Conservation (phyloP, 1,284 basidiomycete species). For the Phenoliferia sp. region DNA sequence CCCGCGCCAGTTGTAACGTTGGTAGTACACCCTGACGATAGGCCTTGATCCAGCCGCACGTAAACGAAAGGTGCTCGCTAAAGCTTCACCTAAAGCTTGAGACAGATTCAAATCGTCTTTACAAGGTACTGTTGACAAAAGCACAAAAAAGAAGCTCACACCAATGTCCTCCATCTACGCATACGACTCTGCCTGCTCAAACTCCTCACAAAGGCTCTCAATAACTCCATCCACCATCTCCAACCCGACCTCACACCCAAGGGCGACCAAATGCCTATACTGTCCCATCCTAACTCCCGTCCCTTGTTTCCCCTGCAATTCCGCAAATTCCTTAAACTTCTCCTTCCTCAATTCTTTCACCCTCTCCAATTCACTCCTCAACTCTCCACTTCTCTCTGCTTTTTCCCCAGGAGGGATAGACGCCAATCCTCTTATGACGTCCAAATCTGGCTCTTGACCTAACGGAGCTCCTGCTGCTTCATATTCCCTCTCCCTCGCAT, state of each 20-base stretch:
- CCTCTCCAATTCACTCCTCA: constrained; percentile 60
- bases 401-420: constrained; percentile 43
- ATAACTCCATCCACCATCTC: constrained; percentile 79
- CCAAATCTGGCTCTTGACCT: constrained; percentile 32
- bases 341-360: constrained; percentile 62
- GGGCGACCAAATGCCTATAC: constrained; percentile 76
- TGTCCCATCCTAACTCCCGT: constrained; percentile 81
- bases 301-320: constrained; percentile 78
- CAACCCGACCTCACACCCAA: constrained; percentile 76
- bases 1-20: too few species aligned
- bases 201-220: constrained; percentile 41
- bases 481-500: constrained; percentile 60
- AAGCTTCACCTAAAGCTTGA: too few species aligned
- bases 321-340: constrained; percentile 67
- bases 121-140: too few species aligned
- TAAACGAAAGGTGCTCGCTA: too few species aligned
- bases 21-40: too few species aligned
- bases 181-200: constrained; percentile 11
- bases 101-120: too few species aligned
- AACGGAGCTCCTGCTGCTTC: constrained; percentile 10
- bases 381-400: constrained; percentile 52
- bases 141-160: too few species aligned
- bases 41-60: too few species aligned
- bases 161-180: too few species aligned
- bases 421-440: constrained; percentile 41